phyloP scores from a whole-genome alignment of 2,329 filamentous ascomycete species.

The Penicillium concentricum region DNA sequence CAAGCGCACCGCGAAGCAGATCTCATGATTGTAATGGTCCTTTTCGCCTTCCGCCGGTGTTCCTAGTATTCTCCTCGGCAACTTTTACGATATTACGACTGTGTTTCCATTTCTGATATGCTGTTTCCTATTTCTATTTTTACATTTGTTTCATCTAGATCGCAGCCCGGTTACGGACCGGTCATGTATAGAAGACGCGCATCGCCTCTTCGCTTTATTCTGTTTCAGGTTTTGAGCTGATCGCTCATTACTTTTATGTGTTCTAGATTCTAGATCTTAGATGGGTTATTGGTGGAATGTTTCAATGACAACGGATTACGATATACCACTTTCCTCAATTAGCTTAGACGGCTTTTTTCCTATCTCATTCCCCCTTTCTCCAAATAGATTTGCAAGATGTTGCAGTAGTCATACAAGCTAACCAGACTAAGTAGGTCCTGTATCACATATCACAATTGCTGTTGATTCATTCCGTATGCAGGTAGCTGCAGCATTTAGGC shows the following conservation, averaged over 20 bases:
- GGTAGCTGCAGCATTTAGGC: not conserved
- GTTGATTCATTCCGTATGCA: not conserved
- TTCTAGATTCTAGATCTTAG: constrained; percentile 7
- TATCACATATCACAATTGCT: not conserved
- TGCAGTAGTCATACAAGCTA: not conserved
- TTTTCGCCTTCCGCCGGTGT: not conserved
- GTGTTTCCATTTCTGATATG: not conserved
- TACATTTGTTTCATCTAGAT: not conserved
- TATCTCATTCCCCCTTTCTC: not conserved
- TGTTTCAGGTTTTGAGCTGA: not conserved
- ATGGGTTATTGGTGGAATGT: constrained; percentile 1
- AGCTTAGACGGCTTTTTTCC: not conserved
- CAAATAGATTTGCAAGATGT: too few relatives aligned
- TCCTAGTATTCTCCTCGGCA: not conserved
- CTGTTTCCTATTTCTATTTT: not conserved
- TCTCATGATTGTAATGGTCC: not conserved
- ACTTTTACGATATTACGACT: constrained; percentile 4
- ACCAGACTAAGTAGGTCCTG: not conserved
- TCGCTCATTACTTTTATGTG: not conserved
- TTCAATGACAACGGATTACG: constrained; percentile 7
- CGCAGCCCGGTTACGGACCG: not conserved
- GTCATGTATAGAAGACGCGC: constrained; percentile 6
- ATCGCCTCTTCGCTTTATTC: not conserved
- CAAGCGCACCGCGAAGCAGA: constrained; percentile 28
- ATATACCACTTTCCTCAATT: not conserved